Conservation (phyloP, 768 basidiomycete genomes). For the Lactarius vividus region DNA sequence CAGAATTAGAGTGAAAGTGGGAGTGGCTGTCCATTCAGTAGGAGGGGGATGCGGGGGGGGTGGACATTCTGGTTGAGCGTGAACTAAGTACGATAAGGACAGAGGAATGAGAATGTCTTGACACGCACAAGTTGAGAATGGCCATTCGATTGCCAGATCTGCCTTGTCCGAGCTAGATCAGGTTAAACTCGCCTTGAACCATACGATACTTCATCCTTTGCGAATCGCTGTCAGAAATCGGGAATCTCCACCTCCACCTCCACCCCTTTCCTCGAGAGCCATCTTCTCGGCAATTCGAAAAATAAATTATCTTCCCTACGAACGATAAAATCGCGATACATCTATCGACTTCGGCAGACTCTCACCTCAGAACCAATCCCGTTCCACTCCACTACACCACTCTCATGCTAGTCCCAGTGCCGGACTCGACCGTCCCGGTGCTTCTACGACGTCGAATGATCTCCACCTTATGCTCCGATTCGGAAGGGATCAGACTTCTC, state of each 20-base stretch:
- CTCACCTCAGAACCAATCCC: slow-evolving; percentile 9
- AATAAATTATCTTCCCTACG: not conserved
- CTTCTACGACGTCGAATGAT: slow-evolving; percentile 25
- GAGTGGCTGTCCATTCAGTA: not conserved
- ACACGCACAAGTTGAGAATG: slow-evolving; percentile 9
- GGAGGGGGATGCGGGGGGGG: not conserved
- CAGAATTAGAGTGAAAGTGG: not conserved
- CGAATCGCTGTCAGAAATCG: slow-evolving; percentile 27
- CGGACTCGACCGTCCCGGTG: slow-evolving; percentile 22
- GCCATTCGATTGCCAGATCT: slow-evolving; percentile 9
- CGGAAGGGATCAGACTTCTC: slow-evolving; percentile 26
- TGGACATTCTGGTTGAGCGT: not conserved
- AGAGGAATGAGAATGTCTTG: slow-evolving; percentile 14
- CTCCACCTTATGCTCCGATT: slow-evolving; percentile 32
- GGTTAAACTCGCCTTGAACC: slow-evolving; percentile 20
- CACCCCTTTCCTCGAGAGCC: slow-evolving; percentile 16
- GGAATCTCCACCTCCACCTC: slow-evolving; percentile 22
- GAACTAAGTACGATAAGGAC: not conserved
- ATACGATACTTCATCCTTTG: slow-evolving; percentile 20
- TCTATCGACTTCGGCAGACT: not conserved
- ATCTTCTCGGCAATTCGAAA: slow-evolving; percentile 1
- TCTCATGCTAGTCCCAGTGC: slow-evolving; percentile 8
- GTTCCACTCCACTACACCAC: slow-evolving; percentile 15
- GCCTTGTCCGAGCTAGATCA: slow-evolving; percentile 14
- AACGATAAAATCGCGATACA: not conserved